Evolutionary conservation across 768 basidiomycete species (phyloP).

Genomic region (Phaeolepiota aurea): DNA sequence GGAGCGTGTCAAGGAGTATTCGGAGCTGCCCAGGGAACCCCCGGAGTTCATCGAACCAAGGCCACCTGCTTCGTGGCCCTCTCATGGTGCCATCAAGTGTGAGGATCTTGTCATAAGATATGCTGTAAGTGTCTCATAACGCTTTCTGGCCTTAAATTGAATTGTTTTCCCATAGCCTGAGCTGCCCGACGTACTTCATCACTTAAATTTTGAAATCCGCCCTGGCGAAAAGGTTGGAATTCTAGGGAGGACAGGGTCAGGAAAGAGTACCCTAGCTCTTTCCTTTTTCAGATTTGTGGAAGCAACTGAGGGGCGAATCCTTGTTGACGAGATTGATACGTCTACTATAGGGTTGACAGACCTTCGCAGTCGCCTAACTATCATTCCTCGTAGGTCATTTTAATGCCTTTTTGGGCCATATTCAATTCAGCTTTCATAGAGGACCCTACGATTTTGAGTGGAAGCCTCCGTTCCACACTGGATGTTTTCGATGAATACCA

Average conservation of each 20-base stretch:
- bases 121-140: conserved; percentile 40
- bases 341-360: conserved; percentile 75
- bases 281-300: conserved; percentile 76
- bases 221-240: conserved; percentile 72
- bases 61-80: conserved; percentile 77
- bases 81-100: conserved; percentile 57
- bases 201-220: conserved; percentile 56
- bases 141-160: not conserved
- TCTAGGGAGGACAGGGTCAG: conserved; percentile 54
- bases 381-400: conserved; percentile 54
- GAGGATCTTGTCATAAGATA: conserved; percentile 73
- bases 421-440: conserved; percentile 31
- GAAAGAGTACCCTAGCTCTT: conserved; percentile 68
- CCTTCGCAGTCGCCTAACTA: conserved; percentile 48
- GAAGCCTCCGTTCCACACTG: conserved; percentile 67
- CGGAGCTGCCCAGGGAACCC: conserved; percentile 68
- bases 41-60: conserved; percentile 82
- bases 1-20: conserved; percentile 89
- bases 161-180: conserved; percentile 43
- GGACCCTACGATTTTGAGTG: conserved; percentile 85
- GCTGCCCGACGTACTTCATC: conserved; percentile 67
- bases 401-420: not conserved
- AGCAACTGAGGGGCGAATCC: conserved; percentile 64
- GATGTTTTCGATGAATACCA: conserved; percentile 83
- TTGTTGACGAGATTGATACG: conserved; percentile 76